Evolutionary conservation across 495 filamentous ascomycete species (phyloP).

Genomic region (Annulohypoxylon maeteangense): DNA sequence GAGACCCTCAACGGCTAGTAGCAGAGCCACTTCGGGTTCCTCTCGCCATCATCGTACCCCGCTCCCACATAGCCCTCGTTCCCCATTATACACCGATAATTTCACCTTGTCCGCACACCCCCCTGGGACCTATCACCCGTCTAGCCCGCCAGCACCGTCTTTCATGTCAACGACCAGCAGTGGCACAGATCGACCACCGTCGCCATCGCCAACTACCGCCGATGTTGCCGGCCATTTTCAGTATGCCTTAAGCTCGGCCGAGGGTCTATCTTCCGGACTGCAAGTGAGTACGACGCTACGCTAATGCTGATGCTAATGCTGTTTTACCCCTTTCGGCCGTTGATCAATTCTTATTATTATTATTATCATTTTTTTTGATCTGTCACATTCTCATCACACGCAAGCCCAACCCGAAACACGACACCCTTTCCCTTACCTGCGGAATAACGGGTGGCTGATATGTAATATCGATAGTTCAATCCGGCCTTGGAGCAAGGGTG

Average conservation of each 20-base stretch:
- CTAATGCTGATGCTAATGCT: background rate
- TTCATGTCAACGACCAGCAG: conserved; percentile 2
- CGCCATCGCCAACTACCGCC: conserved; percentile 13
- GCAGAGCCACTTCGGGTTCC: conserved; percentile 23
- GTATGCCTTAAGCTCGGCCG: conserved; percentile 30
- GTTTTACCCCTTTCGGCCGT: conserved; percentile 9
- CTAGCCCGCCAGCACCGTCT: conserved; percentile 15
- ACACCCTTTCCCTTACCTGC: conserved; percentile 5
- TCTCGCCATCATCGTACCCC: conserved; percentile 31
- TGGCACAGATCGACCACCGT: conserved; percentile 4
- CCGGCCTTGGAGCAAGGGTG: conserved; percentile 23
- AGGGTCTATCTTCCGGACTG: conserved; percentile 10
- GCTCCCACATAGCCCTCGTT: conserved; percentile 28
- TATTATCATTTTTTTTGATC: background rate
- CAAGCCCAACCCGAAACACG: background rate
- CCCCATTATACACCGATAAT: conserved; percentile 30
- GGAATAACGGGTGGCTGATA: background rate
- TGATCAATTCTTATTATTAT: no score
- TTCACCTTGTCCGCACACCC: conserved; percentile 20
- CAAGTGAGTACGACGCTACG: conserved; percentile 8
- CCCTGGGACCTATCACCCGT: conserved; percentile 13
- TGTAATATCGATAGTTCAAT: conserved; percentile 32
- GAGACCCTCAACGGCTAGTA: conserved; percentile 24
- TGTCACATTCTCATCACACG: conserved; percentile 1
- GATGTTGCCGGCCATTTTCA: conserved; percentile 16